phyloP scores from a whole-genome alignment of 2,329 filamentous ascomycete genomes.

The Aspergillus tanneri region DNA sequence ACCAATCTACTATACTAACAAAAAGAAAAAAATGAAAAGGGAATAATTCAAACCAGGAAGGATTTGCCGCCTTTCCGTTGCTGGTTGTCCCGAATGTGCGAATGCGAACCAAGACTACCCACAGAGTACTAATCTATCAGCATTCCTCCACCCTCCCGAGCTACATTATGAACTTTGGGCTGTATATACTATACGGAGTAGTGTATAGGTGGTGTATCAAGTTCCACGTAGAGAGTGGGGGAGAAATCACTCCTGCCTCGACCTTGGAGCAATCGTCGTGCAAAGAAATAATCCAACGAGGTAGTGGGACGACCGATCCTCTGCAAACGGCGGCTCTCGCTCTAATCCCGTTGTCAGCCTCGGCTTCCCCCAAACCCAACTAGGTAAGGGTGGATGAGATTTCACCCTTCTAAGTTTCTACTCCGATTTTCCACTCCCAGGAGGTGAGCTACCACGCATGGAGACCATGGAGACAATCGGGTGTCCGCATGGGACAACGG shows the following conservation, averaged over 20 bases:
- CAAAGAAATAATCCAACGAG: not conserved
- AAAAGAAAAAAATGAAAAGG: not conserved
- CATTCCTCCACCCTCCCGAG: conserved; percentile 11
- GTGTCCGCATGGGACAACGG: not conserved
- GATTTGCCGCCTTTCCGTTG: conserved; percentile 15
- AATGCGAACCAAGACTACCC: conserved; percentile 8
- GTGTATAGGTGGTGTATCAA: too few species aligned
- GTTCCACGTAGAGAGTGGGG: too few species aligned
- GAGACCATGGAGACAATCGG: too few species aligned
- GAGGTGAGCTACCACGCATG: conserved; percentile 10
- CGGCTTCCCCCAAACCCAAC: conserved; percentile 6
- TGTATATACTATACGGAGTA: not conserved
- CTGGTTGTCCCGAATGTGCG: conserved; percentile 7
- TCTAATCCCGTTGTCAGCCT: conserved; percentile 5
- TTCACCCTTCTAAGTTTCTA: too few species aligned
- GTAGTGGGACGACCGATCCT: conserved; percentile 1
- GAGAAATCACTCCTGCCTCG: too few species aligned
- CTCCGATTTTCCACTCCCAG: too few species aligned
- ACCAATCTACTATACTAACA: not conserved
- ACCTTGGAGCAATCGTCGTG: conserved; percentile 2
- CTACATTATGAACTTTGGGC: not conserved
- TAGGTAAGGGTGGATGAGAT: too few species aligned
- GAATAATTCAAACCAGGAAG: conserved; percentile 2
- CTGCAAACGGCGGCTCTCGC: conserved; percentile 5
- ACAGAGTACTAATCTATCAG: conserved; percentile 9